These are phyloP conservation scores for Pyricularia sp. DNA, from an alignment of 2,329 filamentous ascomycete species.

Conservation along the genomic window DNA sequence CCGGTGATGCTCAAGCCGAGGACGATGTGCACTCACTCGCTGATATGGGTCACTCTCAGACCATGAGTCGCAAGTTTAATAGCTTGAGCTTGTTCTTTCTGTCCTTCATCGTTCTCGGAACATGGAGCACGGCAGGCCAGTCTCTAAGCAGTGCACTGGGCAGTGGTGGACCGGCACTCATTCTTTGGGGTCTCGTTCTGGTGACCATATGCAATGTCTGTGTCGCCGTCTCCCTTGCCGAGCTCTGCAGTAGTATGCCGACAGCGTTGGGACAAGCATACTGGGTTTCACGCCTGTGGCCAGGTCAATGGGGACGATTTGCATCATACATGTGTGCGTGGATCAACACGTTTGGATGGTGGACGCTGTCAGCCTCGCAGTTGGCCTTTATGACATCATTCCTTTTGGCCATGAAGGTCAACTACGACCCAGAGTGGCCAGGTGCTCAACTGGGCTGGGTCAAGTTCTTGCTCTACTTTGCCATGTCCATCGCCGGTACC, in stretches of 20 bases:
- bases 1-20: not conserved
- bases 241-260: slow-evolving; percentile 49
- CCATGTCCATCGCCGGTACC: not conserved
- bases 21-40: not conserved
- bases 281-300: slow-evolving; percentile 38
- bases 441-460: not conserved
- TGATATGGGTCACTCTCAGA: not conserved
- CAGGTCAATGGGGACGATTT: slow-evolving; percentile 43
- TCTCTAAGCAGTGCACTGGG: not conserved
- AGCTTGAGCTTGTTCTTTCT: not conserved
- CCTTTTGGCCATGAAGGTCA: not conserved
- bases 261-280: slow-evolving; percentile 51
- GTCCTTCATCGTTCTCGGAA: not conserved
- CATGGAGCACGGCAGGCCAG: not conserved
- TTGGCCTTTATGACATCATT: not conserved
- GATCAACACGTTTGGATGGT: not conserved
- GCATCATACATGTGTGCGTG: slow-evolving; percentile 16
- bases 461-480: not conserved
- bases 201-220: not conserved
- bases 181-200: not conserved
- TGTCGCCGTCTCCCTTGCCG: slow-evolving; percentile 33
- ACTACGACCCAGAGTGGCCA: not conserved
- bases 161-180: not conserved
- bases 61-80: not conserved
- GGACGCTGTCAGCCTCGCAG: not conserved